Evolutionary conservation across 2,329 filamentous ascomycete genomes (phyloP), one percentile per base, ranked within the genome.

Genomic region (Cladosporium sp.): DNA sequence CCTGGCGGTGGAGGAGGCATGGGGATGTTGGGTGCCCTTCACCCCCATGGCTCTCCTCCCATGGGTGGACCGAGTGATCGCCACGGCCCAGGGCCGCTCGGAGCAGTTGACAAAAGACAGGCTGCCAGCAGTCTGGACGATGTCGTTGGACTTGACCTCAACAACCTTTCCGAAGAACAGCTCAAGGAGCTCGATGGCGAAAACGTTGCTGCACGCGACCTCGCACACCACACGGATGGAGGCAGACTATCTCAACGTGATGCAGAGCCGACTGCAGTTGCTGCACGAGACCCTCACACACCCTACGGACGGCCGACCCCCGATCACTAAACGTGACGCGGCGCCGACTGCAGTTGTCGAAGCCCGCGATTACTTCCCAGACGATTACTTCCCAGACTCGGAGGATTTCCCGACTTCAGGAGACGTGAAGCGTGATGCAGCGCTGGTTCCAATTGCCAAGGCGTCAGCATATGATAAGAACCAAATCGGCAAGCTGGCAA

Each of bases 161-260:
- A 33, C 37, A 26, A 60, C 4, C 57, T 60, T 31, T 28, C 23
- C 16, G 57, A 60, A 37, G 37, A 49, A 26, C 14, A 60, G 12
- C 23, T 60, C 37, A 40, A 37, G 11, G 35, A 60, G 28, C 57
- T 60, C 23, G 57, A 60, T 23, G 57, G 57, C 37, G 37, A 60
- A 16, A 21, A 58, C 3, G 33, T 14, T 16, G 33, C 56, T 1
- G 26, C n/a, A 12, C 31, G 31, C 31, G 31, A 33, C 3, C 8
- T 12, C 11, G 12, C 31, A 33, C 31, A 33, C 31, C 31, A 8
- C 12, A 33, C 31, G 10, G 12, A 33, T 33, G 31, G 31, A 33
- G 31, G 37, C 37, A 16, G 5, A 6, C 8, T 40, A 7, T 18
- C 16, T n/a, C 16, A 16, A 6, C 31, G 31, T 33, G 31, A 33